Conservation (phyloP, 2,329 filamentous ascomycete genomes). For the Cercospora sp. region DNA sequence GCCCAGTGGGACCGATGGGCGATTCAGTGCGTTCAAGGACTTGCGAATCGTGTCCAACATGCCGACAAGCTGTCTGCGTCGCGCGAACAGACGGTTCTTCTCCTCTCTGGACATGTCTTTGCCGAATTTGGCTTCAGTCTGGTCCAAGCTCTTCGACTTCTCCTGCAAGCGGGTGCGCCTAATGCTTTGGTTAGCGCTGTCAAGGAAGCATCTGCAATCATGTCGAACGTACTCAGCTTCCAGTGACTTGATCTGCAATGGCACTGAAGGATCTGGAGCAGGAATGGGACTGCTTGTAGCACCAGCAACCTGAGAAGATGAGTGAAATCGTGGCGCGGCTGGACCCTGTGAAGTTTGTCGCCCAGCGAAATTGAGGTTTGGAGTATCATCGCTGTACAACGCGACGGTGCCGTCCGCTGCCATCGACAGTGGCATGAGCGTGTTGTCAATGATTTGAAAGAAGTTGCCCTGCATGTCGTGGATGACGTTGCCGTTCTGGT, state of each 20-base stretch:
- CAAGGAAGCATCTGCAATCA: background rate
- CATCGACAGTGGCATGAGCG: constrained; percentile 37
- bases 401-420: constrained; percentile 39
- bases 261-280: constrained; percentile 31
- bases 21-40: constrained; percentile 38
- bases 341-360: background rate
- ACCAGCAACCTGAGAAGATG: background rate
- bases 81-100: constrained; percentile 37
- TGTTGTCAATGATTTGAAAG: constrained; percentile 43
- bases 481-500: constrained; percentile 42
- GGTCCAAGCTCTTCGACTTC: constrained; percentile 42
- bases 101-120: constrained; percentile 36
- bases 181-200: background rate
- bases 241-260: constrained; percentile 39
- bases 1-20: constrained; percentile 34
- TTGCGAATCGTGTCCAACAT: constrained; percentile 40
- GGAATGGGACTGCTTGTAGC: background rate
- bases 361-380: constrained; percentile 38
- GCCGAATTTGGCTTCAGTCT: constrained; percentile 42
- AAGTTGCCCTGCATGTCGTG: constrained; percentile 41
- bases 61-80: constrained; percentile 39
- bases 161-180: constrained; percentile 36
- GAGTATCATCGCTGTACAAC: constrained; percentile 40
- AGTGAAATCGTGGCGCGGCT: background rate
- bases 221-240: constrained; percentile 39